Evolutionary conservation across 2,329 filamentous ascomycete genomes (phyloP).

Genomic region (Verticillium longisporum): DNA sequence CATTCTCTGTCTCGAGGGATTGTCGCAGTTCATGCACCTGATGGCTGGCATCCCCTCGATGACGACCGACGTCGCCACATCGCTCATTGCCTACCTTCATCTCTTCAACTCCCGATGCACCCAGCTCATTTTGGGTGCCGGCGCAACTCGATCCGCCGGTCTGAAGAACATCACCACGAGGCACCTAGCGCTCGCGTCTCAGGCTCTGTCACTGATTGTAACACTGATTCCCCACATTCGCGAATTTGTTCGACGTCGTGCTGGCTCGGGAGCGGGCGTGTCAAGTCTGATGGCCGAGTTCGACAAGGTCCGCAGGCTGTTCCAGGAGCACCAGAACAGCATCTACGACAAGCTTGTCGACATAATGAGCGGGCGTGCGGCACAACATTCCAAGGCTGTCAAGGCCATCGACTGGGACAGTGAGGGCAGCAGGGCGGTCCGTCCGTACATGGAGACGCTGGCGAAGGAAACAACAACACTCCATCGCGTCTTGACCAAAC

Average conservation of each 20-base stretch:
- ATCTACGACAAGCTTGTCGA: conserved; percentile 92
- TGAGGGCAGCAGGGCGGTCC: conserved; percentile 35
- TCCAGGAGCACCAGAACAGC: conserved; percentile 82
- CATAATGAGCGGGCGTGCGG: conserved; percentile 77
- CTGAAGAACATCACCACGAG: conserved; percentile 96
- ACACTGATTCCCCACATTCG: conserved; percentile 83
- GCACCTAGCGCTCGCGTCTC: conserved; percentile 85
- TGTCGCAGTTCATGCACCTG: conserved; percentile 77
- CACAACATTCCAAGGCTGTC: conserved; percentile 67
- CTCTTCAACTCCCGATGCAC: conserved; percentile 93
- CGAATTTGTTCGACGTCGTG: conserved; percentile 81
- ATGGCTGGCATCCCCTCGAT: conserved; percentile 83
- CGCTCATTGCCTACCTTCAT: conserved; percentile 78
- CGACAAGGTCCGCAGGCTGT: conserved; percentile 75
- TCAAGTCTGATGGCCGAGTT: conserved; percentile 70
- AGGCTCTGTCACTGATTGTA: conserved; percentile 81
- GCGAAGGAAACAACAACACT: conserved; percentile 80
- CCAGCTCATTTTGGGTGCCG: conserved; percentile 93
- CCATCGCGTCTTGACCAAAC: conserved; percentile 75
- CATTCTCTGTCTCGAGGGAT: conserved; percentile 70
- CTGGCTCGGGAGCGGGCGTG: conserved; percentile 42
- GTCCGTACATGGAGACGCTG: conserved; percentile 78
- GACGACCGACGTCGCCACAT: conserved; percentile 72
- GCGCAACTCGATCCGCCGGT: conserved; percentile 80
- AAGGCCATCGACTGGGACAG: conserved; percentile 69